Base-by-base conservation (phyloP, 352 stramenopile genomes). In the Phytopythium cucurbitacearum region DNA sequence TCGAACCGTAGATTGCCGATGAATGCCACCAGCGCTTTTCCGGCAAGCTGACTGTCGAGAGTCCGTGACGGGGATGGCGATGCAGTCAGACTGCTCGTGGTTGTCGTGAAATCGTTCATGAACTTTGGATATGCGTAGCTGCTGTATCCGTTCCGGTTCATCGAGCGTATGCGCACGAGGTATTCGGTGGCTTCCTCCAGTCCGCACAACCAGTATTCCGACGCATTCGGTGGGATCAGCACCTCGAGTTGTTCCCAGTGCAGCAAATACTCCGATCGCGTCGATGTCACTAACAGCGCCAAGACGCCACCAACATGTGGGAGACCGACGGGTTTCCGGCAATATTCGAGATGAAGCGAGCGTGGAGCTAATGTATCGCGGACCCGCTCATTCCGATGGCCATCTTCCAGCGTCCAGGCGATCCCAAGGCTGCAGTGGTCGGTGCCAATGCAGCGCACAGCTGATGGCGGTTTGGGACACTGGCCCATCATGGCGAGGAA, bases 1-100 rank as follows among this genome's bases (percentile, higher is more conserved):
- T 89, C 79, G 13, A 89, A 67, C 15, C 81, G 56, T 13, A 89
- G 21, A 39, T 77, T 73, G 15, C 78, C 78, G 16, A 89, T 86
- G 41, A 89, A 89, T 16, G 68, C 49, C 34, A 70, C 58, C 33
- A 64, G 46, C 21, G 21, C 21, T 28, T 28, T 28, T 28, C 21
- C 21, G 21, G 21, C 21, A 28, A 28, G 21, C 21, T 28, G 3
- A 41, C 53, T 7, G 52, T 55, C 52, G 67, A 65, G 55, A 72
- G 67, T 21, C 61, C 36, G 15, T 43, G 7, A 71, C 10, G 50
- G 11, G 52, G 38, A 5, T 55, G 60, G 5, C 46, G 57, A 45
- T 41, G 21, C 21, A 28, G 50, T 37, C 53, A 16, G 53, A 32
- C 53, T 54, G 10, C 52, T 51, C 45, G 54, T 48, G n/a, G 50